Base-by-base conservation (phyloP, 495 filamentous ascomycete species). In the Aspergillus bertholletiae region DNA sequence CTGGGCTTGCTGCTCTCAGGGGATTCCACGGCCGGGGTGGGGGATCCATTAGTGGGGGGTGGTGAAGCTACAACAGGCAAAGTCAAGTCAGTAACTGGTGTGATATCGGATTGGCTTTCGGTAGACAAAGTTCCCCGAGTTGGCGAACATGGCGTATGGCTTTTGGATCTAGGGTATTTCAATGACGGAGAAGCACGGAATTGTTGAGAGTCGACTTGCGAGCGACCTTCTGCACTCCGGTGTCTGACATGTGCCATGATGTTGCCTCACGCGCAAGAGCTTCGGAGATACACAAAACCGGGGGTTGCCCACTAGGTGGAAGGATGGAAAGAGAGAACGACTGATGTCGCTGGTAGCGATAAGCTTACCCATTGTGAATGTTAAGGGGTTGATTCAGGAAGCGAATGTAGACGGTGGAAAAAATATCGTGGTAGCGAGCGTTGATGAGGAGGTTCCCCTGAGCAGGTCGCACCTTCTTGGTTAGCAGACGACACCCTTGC, bases 1-100 rank as follows among this genome's bases (percentile, higher is more conserved):
- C 78, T 70, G 26, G 78, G 76, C 70, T 84, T 82, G 68, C 80
- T 80, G 67, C 64, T 73, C 50, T 68, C 67, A 7, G 70, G 67
- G 47, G 71, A 76, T 39, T 66, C 63, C 51, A 55, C 58, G 30
- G 46, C 41, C 24, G 71, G 63, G 55, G 63, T 64, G 56, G 71
- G 66, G 48, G 71, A 70, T 57, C 68, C 72, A 60, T 69, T 76
- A 54, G 69, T 61, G 57, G 61, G 57, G 37, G 71, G 55, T 52
- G 72, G 67, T 48, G 73, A 72, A 70, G 73, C 73, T 76, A 64
- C 32, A 63, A 51, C 43, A 56, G 41, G 28, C 49, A 70, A 53
- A 40, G 49, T 37, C 40, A 45, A 55, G 59, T 75, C 62, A 75
- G 73, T 59, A 54, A 47, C 27, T 48, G 54, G 32, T 61, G 61